Evolutionary conservation across 768 basidiomycete genomes (phyloP).

Genomic region (Trametes sanguinea): DNA sequence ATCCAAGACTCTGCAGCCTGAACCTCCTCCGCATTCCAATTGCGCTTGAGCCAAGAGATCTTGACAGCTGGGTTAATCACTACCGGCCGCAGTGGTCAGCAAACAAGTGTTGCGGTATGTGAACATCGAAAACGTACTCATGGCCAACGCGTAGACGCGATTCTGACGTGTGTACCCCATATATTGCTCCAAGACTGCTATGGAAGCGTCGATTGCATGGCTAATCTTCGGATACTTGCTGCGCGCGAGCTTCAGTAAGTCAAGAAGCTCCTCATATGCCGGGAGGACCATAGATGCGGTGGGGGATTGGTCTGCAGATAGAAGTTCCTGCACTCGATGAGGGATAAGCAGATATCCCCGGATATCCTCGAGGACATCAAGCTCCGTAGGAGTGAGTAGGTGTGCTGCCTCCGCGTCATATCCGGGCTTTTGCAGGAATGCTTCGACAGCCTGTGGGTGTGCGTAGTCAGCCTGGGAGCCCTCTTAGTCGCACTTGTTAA

Average conservation of each 20-base stretch:
- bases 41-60: background rate
- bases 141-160: background rate
- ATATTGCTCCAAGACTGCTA: background rate
- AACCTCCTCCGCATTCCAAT: background rate
- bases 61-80: conserved; percentile 4
- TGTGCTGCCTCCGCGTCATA: background rate
- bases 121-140: background rate
- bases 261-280: conserved; percentile 35
- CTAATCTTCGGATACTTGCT: background rate
- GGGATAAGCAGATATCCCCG: conserved; percentile 31
- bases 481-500: background rate
- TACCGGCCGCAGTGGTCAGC: background rate
- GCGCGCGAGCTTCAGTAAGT: conserved; percentile 1
- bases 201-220: background rate
- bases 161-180: background rate
- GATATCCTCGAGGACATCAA: conserved; percentile 31
- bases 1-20: background rate
- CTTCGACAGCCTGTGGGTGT: background rate
- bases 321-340: conserved; percentile 36
- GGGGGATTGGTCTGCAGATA: conserved; percentile 38
- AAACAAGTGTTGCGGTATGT: background rate
- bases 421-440: background rate
- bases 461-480: background rate
- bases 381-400: conserved; percentile 5
- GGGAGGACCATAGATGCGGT: conserved; percentile 38